phyloP scores from a whole-genome alignment of 139 green algal species.

The Diplosphaera chodatii region DNA sequence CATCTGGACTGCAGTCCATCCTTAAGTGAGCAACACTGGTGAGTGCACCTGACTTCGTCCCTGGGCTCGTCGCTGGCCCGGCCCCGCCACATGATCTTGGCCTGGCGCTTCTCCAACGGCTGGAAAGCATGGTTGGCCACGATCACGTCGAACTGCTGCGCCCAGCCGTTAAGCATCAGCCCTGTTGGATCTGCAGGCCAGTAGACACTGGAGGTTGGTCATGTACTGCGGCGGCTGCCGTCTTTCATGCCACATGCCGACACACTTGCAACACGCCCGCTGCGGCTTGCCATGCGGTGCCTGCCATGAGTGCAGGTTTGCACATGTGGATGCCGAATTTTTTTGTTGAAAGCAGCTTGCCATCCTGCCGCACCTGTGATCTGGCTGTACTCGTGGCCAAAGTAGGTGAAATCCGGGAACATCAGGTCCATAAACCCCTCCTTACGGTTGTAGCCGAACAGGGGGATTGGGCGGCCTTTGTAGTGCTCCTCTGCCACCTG shows the following conservation, averaged over 20 bases:
- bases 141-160: conserved; percentile 15
- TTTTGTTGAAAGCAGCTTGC: too few species aligned
- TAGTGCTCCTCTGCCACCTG: background rate
- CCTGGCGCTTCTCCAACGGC: background rate
- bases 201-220: too few species aligned
- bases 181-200: background rate
- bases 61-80: conserved; percentile 10
- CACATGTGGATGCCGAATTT: too few species aligned
- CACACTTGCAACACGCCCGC: too few species aligned
- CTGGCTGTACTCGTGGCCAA: conserved; percentile 28
- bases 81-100: conserved; percentile 19
- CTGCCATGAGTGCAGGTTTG: too few species aligned
- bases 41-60: conserved; percentile 17
- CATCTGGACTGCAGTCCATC: too few species aligned
- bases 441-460: conserved; percentile 31
- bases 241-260: too few species aligned
- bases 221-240: too few species aligned
- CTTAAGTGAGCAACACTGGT: too few species aligned
- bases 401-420: conserved; percentile 39
- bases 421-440: conserved; percentile 16
- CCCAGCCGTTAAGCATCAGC: conserved; percentile 12
- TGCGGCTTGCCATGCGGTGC: too few species aligned
- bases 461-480: conserved; percentile 2
- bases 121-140: background rate
- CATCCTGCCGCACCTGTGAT: conserved; percentile 5